A percentile compares a stretch with the other conserved stretches of the same genome.
phyloP scores from a whole-genome alignment of 495 filamentous ascomycete genomes.

The Acidomyces sp. region DNA sequence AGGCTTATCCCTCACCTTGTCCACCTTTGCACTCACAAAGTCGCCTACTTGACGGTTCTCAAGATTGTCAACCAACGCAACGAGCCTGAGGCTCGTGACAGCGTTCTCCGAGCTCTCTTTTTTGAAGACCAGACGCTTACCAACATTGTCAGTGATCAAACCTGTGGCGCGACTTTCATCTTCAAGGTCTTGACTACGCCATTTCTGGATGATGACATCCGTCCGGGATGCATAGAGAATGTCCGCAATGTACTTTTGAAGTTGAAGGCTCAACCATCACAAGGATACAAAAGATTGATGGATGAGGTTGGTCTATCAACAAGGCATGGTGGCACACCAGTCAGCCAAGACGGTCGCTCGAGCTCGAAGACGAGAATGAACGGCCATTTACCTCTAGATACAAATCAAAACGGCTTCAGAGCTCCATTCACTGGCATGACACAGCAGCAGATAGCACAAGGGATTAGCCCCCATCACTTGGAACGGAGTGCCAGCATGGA shows the following conservation, averaged over 20 bases:
- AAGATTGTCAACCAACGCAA: constrained; percentile 98
- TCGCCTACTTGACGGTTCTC: constrained; percentile 90
- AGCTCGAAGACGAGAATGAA: constrained; percentile 39
- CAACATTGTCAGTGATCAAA: constrained; percentile 80
- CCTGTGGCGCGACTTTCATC: constrained; percentile 86
- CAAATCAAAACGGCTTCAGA: constrained; percentile 18
- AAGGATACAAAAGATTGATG: constrained; percentile 97
- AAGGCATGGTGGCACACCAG: constrained; percentile 32
- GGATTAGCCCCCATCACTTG: constrained; percentile 22
- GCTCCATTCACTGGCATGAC: constrained; percentile 32
- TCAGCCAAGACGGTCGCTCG: constrained; percentile 27
- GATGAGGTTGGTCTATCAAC: constrained; percentile 84
- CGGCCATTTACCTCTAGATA: constrained; percentile 23
- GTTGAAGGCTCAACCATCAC: constrained; percentile 82
- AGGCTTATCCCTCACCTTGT: constrained; percentile 91
- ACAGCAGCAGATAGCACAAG: constrained; percentile 31
- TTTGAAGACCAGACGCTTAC: constrained; percentile 85
- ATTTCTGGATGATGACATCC: constrained; percentile 89
- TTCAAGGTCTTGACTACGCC: constrained; percentile 97
- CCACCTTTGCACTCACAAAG: constrained; percentile 95
- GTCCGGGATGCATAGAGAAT: constrained; percentile 75
- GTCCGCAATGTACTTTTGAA: constrained; percentile 78
- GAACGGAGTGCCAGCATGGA: constrained; percentile 47
- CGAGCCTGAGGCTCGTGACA: constrained; percentile 86
- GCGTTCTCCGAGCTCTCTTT: constrained; percentile 82